Evolutionary conservation across 1,284 basidiomycete species (phyloP).

Genomic region (Marasmius oreades): DNA sequence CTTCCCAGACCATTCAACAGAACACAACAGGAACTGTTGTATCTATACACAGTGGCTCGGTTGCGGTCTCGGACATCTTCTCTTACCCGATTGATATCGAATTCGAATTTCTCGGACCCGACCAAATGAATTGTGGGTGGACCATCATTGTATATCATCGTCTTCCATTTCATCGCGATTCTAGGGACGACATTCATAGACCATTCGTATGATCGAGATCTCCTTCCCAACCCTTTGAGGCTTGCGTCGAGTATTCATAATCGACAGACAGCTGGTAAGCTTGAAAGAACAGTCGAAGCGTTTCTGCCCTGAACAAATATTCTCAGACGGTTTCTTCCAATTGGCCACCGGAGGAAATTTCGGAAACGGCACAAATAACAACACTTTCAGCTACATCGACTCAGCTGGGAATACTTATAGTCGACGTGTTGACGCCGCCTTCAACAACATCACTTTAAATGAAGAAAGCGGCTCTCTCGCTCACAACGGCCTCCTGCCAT

Average conservation of each 20-base stretch:
- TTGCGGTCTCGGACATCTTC: conserved; percentile 11
- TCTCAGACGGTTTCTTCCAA: conserved; percentile 28
- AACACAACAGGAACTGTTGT: conserved; percentile 19
- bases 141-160: neutral
- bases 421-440: conserved; percentile 55
- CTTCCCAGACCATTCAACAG: conserved; percentile 19
- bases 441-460: conserved; percentile 61
- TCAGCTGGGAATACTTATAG: conserved; percentile 57
- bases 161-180: neutral
- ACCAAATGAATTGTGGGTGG: conserved; percentile 11
- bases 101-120: conserved; percentile 12
- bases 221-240: conserved; percentile 15
- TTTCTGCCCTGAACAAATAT: neutral
- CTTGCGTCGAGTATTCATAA: conserved; percentile 12
- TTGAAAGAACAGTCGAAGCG: neutral
- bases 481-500: neutral
- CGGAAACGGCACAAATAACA: conserved; percentile 50
- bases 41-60: conserved; percentile 25
- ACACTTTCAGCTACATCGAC: conserved; percentile 63
- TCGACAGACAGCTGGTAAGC: conserved; percentile 30
- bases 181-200: conserved; percentile 15
- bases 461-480: conserved; percentile 55
- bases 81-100: conserved; percentile 24
- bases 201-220: conserved; percentile 16
- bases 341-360: conserved; percentile 37